Evolutionary conservation across 2,329 filamentous ascomycete species (phyloP), one percentile per base, ranked within the genome.

Genomic region (Talaromyces marneffei): DNA sequence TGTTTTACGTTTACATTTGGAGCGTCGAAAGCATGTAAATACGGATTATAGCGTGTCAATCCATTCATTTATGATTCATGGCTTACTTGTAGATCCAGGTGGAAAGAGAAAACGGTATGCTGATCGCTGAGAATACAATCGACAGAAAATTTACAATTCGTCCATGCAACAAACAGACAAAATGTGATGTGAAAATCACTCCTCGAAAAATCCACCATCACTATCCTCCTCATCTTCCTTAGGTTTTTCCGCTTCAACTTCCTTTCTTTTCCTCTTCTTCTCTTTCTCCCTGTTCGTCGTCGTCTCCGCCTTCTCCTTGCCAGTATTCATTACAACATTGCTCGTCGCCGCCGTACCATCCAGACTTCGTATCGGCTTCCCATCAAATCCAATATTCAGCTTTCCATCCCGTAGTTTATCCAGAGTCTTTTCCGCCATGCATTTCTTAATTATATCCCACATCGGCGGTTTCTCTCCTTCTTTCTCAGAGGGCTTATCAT

Each of bases 401-500:
- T 74, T 78, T 39, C 77, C 76, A 39, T 78, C 74, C 29, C 78
- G 72, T 29, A 80, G 67, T 37, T 69, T 70, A 55, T 77, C 73
- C 52, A 80, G 68, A 16, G 74, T 78, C 9, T 72, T 74, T 7
- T 79, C 72, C 55, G 70, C 66, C 75, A 78, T 80, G 57, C 74
- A 75, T 60, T 74, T 74, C 65, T 78, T 75, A n/a, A 81, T 73
- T 5, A 74, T 65, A 57, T 72, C 67, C 79, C 79, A 80, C 65
- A 80, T 70, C 1, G 76, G 70, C 3, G 77, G 77, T 64, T 74
- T 79, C 52, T 50, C 56, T 59, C 61, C 65, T 63, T 50, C 39
- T 8, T n/a, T 9, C 8, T 6, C 40, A 14, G 53, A n/a, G 8
- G 18, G 5, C 4, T 12, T 37, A 20, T 39, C 46, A 8, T 59